Percentiles rank a stretch among this genome's conserved stretches.
phyloP scores from a whole-genome alignment of 257 asterid genomes.

The Buddleja alternifolia region DNA sequence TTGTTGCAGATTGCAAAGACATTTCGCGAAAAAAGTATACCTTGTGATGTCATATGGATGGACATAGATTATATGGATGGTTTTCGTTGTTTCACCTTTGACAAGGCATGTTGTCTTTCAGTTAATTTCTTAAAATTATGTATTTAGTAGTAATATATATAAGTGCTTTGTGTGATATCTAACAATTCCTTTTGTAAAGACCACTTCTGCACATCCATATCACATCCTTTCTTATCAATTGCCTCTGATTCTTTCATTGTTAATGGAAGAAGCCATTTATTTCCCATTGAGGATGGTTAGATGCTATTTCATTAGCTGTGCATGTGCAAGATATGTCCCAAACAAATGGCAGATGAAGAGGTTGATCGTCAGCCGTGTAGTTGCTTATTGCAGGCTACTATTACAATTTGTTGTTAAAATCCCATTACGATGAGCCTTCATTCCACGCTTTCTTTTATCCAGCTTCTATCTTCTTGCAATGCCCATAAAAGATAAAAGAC shows the following conservation, averaged over 20 bases:
- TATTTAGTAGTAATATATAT: constrained; percentile 4
- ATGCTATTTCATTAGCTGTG: constrained; percentile 5
- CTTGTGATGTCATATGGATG: constrained; percentile 99
- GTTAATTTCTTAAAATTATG: constrained; percentile 19
- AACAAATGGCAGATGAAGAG: background rate
- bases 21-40: constrained; percentile 85
- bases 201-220: constrained; percentile 6
- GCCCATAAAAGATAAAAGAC: too few relatives aligned
- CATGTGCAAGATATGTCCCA: background rate
- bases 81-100: constrained; percentile 94
- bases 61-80: constrained; percentile 99
- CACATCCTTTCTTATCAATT: background rate
- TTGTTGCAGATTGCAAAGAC: constrained; percentile 75
- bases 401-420: constrained; percentile 2
- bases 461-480: too few relatives aligned
- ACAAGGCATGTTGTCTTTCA: constrained; percentile 53
- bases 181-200: background rate
- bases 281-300: background rate
- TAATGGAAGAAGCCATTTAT: background rate
- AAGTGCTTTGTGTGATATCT: constrained; percentile 8
- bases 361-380: background rate
- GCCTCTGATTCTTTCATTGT: background rate
- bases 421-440: too few relatives aligned
- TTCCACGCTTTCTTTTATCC: too few relatives aligned
- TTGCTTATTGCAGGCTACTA: constrained; percentile 10